Evolutionary conservation across 305 asterid genomes (phyloP), one percentile per base, ranked within the genome.

Genomic region (Rubia tinctorum): DNA sequence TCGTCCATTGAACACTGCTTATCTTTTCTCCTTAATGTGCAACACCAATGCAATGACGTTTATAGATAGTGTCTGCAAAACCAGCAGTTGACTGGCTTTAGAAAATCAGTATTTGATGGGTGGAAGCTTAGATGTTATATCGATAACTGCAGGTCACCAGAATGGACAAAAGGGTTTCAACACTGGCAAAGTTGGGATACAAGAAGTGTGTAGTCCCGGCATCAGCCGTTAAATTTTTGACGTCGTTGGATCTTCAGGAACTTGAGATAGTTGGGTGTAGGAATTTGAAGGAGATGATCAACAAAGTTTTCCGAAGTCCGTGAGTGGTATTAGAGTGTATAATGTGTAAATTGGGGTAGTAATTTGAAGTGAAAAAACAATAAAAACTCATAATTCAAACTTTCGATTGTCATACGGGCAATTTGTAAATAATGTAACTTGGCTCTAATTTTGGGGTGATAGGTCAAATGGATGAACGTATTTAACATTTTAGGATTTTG

Each of bases 211-310:
- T 93, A 12, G 85, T 93, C 68, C 89, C 98, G 17, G 85, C 84
- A 76, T 77, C 78, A 1, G 95, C 89, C 0, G 90, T 82, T 82
- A 80, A 84, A 73, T 80, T 74, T 53, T 62, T 91, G 75, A 27
- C 82, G 20, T 83, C 81, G 4, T 60, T 73, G 22, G 85, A 79
- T 61, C 79, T 77, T 20, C 84, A 80, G 43, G 91, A 77, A 37
- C 83, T 89, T 82, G 81, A 89, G 89, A 83, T 94, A 63, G 73
- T 91, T 77, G 90, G 96, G 39, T 92, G 98, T 72, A 76, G 64
- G 42, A 88, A 92, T 79, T 76, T 95, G 85, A 95, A 92, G 81
- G 96, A 89, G 83, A 90, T 95, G 98, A 92, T 95, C 9, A 81
- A 87, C 82, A 40, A 74, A 62, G 96, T 95, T 63, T 94, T 94